These are phyloP conservation scores for Platanthera guangdongensis DNA, from an alignment of 106 monocot genomes.

Conservation along the genomic window DNA sequence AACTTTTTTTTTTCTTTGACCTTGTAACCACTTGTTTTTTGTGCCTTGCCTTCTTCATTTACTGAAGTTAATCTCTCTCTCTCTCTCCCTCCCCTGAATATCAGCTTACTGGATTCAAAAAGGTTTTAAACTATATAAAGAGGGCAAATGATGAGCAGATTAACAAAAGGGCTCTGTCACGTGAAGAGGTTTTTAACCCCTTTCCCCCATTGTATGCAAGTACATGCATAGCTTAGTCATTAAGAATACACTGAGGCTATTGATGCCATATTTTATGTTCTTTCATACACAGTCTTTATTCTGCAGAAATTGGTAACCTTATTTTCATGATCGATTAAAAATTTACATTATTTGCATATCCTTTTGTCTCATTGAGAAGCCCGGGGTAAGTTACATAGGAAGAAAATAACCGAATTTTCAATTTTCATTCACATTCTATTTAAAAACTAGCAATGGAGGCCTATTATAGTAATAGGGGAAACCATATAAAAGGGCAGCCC, in stretches of 20 bases:
- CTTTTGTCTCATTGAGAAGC: too few relatives aligned
- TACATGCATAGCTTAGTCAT: neutral
- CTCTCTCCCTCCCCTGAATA: neutral
- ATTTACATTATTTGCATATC: neutral
- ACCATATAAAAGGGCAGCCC: too few relatives aligned
- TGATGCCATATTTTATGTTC: neutral
- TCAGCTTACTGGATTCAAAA: slow-evolving; percentile 94
- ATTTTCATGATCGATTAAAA: neutral
- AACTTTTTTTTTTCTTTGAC: neutral
- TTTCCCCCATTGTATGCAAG: neutral
- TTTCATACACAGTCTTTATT: neutral
- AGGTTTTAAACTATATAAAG: slow-evolving; percentile 91
- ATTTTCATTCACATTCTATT: neutral
- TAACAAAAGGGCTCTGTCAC: slow-evolving; percentile 71
- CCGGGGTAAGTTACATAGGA: too few relatives aligned
- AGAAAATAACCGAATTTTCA: too few relatives aligned
- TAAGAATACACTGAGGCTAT: neutral
- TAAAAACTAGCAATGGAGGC: too few relatives aligned
- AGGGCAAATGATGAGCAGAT: slow-evolving; percentile 77
- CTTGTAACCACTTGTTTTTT: neutral
- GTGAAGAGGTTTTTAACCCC: slow-evolving; percentile 72
- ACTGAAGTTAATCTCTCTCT: neutral
- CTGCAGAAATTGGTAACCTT: neutral
- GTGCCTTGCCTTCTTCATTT: neutral
- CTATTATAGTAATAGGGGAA: too few relatives aligned